Evolutionary conservation across 2,329 filamentous ascomycete species (phyloP).

Genomic region (Talaromyces atroroseus): DNA sequence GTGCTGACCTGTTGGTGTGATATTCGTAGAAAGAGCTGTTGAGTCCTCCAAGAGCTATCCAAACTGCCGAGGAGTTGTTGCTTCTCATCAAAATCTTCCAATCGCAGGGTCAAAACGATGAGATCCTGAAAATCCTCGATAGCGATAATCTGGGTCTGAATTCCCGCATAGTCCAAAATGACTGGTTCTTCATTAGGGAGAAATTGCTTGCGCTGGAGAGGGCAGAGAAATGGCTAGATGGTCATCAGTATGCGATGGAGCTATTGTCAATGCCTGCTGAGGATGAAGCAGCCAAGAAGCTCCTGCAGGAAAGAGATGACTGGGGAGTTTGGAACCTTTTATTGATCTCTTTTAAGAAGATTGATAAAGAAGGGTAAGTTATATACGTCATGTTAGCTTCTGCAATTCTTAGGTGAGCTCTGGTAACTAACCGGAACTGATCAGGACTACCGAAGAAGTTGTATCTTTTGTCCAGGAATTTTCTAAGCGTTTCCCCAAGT

Average conservation of each 20-base stretch:
- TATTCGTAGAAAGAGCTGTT: constrained; percentile 34
- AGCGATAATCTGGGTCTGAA: constrained; percentile 37
- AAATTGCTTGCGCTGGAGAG: constrained; percentile 36
- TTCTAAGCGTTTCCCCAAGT: constrained; percentile 30
- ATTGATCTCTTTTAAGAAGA: constrained; percentile 28
- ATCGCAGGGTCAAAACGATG: constrained; percentile 33
- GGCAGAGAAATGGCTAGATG: constrained; percentile 35
- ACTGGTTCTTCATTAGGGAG: constrained; percentile 36
- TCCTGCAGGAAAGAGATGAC: constrained; percentile 37
- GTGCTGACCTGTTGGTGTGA: constrained; percentile 1
- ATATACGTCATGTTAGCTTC: not conserved
- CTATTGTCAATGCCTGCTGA: constrained; percentile 32
- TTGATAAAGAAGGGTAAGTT: constrained; percentile 31
- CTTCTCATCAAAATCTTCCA: constrained; percentile 42
- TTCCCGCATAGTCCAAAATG: constrained; percentile 40
- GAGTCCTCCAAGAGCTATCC: constrained; percentile 40
- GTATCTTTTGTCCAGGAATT: constrained; percentile 32
- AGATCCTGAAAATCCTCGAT: constrained; percentile 39
- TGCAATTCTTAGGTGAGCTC: not conserved
- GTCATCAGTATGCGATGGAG: constrained; percentile 30
- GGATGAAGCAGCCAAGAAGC: constrained; percentile 21
- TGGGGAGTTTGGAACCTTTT: constrained; percentile 44
- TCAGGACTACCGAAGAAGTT: constrained; percentile 27
- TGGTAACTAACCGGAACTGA: not conserved
- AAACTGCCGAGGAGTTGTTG: constrained; percentile 42